A percentile compares a stretch with the other conserved stretches of the same genome.
These are phyloP conservation scores for Botrytis porri DNA, from an alignment of 2,329 filamentous ascomycete genomes.

Conservation along the genomic window DNA sequence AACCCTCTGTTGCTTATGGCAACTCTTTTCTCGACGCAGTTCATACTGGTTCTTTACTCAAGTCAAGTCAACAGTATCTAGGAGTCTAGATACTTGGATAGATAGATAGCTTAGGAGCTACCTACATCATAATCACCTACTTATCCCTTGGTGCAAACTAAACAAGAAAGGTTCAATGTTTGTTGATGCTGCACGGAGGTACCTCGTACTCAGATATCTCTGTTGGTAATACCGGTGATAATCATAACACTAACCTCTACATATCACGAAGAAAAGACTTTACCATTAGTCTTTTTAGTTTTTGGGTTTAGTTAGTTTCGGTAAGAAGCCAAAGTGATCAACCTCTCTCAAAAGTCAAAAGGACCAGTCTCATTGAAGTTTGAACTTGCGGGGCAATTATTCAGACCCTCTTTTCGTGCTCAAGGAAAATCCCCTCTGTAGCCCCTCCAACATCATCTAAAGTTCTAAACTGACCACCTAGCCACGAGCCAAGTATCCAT, in stretches of 20 bases:
- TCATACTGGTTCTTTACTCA: background rate
- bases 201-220: background rate
- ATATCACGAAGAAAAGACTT: background rate
- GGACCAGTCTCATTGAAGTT: background rate
- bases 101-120: background rate
- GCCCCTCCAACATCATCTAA: background rate
- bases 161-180: background rate
- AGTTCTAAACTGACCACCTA: background rate
- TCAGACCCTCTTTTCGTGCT: background rate
- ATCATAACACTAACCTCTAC: background rate
- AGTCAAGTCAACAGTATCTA: background rate
- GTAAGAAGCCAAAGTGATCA: background rate
- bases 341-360: background rate
- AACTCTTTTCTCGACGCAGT: background rate
- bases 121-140: background rate
- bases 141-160: background rate
- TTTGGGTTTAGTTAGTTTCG: background rate
- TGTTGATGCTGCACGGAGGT: background rate
- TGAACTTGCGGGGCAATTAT: conserved; percentile 3
- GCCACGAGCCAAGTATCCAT: conserved; percentile 6
- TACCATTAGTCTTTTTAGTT: background rate
- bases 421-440: conserved; percentile 6
- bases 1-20: background rate
- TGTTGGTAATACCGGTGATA: background rate
- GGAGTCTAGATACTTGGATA: background rate